phyloP scores from a whole-genome alignment of 2,329 filamentous ascomycete species.

The Pseudogymnoascus sp. region DNA sequence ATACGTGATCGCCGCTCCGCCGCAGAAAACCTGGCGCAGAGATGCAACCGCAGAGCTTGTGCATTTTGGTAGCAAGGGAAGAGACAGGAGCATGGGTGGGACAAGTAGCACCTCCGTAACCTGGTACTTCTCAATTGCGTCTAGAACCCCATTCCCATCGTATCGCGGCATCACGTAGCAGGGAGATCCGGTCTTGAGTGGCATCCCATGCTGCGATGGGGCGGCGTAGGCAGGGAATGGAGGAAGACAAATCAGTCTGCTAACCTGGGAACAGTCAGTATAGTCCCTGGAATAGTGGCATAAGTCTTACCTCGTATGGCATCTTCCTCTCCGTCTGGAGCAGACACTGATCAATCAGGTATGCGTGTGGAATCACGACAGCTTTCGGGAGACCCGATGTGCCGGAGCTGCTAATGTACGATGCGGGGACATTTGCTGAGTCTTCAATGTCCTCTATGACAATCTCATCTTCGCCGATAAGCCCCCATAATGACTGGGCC shows the following conservation, averaged over 20 bases:
- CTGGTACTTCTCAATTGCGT: conserved; percentile 56
- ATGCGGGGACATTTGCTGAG: conserved; percentile 30
- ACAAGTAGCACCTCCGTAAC: conserved; percentile 62
- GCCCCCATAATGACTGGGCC: neutral
- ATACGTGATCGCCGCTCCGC: conserved; percentile 41
- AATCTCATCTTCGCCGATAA: neutral
- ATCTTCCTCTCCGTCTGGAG: conserved; percentile 43
- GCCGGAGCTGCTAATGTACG: conserved; percentile 38
- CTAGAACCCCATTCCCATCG: conserved; percentile 63
- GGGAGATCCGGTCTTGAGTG: conserved; percentile 55
- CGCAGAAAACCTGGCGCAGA: conserved; percentile 37
- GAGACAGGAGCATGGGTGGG: conserved; percentile 64
- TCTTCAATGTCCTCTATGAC: conserved; percentile 16
- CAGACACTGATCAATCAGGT: conserved; percentile 33
- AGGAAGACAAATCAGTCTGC: conserved; percentile 45
- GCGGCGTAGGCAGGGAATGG: conserved; percentile 61
- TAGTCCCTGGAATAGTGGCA: conserved; percentile 46
- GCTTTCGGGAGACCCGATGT: conserved; percentile 51
- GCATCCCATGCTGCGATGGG: conserved; percentile 65
- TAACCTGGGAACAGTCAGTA: conserved; percentile 24
- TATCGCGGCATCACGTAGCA: conserved; percentile 74
- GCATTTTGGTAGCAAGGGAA: conserved; percentile 30
- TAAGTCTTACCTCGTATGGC: conserved; percentile 50
- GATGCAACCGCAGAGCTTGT: conserved; percentile 36
- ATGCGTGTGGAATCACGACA: conserved; percentile 30